Evolutionary conservation across 1,284 basidiomycete species (phyloP), one percentile per base, ranked within the genome.

Genomic region (Meira nashicola): DNA sequence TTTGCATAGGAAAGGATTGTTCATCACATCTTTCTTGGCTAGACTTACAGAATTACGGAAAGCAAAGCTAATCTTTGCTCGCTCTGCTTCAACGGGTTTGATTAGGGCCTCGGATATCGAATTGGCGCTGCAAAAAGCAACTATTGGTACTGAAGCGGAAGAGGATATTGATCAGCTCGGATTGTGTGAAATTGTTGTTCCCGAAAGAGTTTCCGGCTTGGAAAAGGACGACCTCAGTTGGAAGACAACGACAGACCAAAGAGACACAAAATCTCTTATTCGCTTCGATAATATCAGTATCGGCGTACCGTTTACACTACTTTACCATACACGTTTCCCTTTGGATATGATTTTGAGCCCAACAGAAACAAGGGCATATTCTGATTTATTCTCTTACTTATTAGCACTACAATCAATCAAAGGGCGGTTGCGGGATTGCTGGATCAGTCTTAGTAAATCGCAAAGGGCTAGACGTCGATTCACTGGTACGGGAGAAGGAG

Each of bases 401-500:
- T 87, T 87, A 21, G 87, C 90, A 0, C 79, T 94, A 46, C 85
- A 90, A 37, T 88, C 89, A 73, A 89, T 88, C 0, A 90, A 93
- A 68, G 85, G 85, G 0, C 84, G 86, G 21, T 84, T 92, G 8
- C 86, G 91, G 60, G 83, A 84, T 1, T 88, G 87, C 71, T 94
- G 91, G 92, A 83, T 86, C 1, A 86, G 86, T 0, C 81, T 94
- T 23, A 90, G 88, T 10, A 89, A 89, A 66, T 83, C 89, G 1
- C 90, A 92, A 76, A 84, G 90, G 8, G 86, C 85, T 2, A 82
- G 90, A 40, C 82, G 89, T 51, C 83, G 86, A 70, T 92, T 89
- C 88, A 92, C 90, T 2, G 89, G 89, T 1, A 83, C 88, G 0
- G 87, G 87, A 6, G 91, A 93, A 74, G 91, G 91, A 8, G 91